Evolutionary conservation across 768 basidiomycete genomes (phyloP), one percentile per base, ranked within the genome.

Genomic region (Termitomyces sp.): DNA sequence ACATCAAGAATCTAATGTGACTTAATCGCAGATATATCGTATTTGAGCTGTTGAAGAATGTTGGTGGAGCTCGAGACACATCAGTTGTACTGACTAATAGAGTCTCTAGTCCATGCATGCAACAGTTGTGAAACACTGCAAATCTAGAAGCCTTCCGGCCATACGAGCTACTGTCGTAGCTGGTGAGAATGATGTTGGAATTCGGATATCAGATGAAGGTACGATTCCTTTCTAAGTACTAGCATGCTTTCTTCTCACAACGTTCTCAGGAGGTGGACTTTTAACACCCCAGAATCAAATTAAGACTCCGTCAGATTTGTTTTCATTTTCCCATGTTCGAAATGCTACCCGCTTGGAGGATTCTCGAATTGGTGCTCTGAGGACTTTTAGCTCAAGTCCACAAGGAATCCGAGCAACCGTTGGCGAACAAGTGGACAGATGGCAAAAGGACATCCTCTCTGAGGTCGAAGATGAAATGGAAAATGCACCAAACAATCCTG

Each of bases 131-230:
- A 75, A 75, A 45, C 82, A 90, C 63, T 70, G 65, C 5, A 63
- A 74, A 34, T 67, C 71, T 5, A 32, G 64, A n/a, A 55, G 58
- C 2, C 68, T 82, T 41, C 88, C 89, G n/a, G 74, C 80, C 2
- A 85, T 94, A 50, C 75, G 71, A 28, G 85, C 84, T 1, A 95
- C 93, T 0, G 84, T 96, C 45, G 85, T 85, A 8, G 82, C 84
- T 2, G 85, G 87, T 1, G 77, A 83, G 32, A 79, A 91, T 50
- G 81, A 90, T 48, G 79, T 96, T 45, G 79, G 82, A 6, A 79
- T 96, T 48, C 85, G 93, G 38, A 87, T 96, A 72, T 93, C 92
- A n/a, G 93, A 96, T 66, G 85, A 90, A 81, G 93, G 92, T 85
- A 53, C 30, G 19, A 51, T 45, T 35, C 19, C 26, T 34, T 54